These are phyloP conservation scores for Irpex rosettiformis DNA, from an alignment of 1,284 basidiomycete genomes.

Conservation along the genomic window DNA sequence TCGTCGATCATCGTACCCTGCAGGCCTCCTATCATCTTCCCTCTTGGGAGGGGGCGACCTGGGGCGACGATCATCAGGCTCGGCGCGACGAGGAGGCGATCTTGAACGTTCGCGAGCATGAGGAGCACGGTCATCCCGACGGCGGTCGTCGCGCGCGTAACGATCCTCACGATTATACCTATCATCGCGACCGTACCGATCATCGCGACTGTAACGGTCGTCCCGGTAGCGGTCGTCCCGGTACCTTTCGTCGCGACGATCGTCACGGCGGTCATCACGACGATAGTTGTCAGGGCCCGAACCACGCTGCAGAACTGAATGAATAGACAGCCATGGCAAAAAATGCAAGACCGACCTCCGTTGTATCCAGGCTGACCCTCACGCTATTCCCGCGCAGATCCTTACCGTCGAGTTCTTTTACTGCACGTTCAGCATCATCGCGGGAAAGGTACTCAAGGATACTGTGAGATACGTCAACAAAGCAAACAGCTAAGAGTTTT, in stretches of 20 bases:
- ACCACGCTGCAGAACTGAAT: conserved; percentile 42
- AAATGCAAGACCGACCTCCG: conserved; percentile 46
- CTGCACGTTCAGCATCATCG: conserved; percentile 90
- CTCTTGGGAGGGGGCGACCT: conserved; percentile 75
- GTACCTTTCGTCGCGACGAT: conserved; percentile 38
- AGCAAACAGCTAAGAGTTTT: conserved; percentile 7
- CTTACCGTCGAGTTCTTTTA: conserved; percentile 78
- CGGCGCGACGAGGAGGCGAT: conserved; percentile 61
- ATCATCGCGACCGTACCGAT: conserved; percentile 41
- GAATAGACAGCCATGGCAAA: neutral
- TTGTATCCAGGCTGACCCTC: conserved; percentile 61
- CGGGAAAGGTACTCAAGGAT: conserved; percentile 86
- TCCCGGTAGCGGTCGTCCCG: conserved; percentile 43
- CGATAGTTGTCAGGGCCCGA: conserved; percentile 69
- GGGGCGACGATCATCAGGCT: conserved; percentile 68
- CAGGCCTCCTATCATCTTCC: conserved; percentile 79
- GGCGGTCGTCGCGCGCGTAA: conserved; percentile 38
- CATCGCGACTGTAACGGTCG: conserved; percentile 40
- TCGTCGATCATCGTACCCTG: conserved; percentile 83
- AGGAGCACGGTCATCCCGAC: conserved; percentile 34
- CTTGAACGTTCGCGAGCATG: conserved; percentile 59
- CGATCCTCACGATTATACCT: conserved; percentile 37
- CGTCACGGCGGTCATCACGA: conserved; percentile 31
- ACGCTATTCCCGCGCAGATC: conserved; percentile 81
- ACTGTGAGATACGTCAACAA: conserved; percentile 36